These are phyloP conservation scores for Trametes villosa DNA, from an alignment of 768 basidiomycete species.

Conservation along the genomic window DNA sequence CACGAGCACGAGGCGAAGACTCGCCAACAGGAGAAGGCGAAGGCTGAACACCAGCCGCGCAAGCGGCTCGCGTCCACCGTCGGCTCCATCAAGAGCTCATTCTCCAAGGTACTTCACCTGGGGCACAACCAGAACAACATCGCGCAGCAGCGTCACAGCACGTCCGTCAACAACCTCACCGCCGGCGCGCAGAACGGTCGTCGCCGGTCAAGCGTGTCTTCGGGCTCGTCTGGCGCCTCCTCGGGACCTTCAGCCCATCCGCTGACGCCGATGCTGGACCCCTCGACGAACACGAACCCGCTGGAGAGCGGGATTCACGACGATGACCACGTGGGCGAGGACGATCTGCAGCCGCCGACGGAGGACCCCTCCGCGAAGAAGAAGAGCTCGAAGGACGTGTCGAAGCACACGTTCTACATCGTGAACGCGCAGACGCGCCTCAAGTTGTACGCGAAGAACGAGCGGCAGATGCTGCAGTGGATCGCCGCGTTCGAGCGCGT, in stretches of 20 bases:
- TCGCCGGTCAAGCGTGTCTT: constrained; percentile 19
- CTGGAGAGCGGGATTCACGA: constrained; percentile 37
- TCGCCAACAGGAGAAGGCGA: constrained; percentile 10
- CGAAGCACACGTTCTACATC: constrained; percentile 94
- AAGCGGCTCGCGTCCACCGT: constrained; percentile 43
- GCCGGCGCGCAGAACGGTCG: constrained; percentile 3
- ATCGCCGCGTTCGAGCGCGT: constrained; percentile 88
- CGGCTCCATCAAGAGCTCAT: constrained; percentile 50
- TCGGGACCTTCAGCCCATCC: constrained; percentile 36
- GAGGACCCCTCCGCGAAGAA: constrained; percentile 39
- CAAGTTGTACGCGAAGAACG: constrained; percentile 86
- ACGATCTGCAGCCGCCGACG: constrained; percentile 35
- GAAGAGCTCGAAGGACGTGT: constrained; percentile 63
- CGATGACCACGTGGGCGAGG: constrained; percentile 20
- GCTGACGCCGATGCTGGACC: constrained; percentile 71
- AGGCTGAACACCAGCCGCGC: constrained; percentile 23
- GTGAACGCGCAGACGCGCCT: constrained; percentile 88
- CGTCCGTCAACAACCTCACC: constrained; percentile 9
- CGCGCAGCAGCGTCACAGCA: not conserved
- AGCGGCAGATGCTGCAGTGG: constrained; percentile 98
- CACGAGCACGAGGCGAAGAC: constrained; percentile 8
- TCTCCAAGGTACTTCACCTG: constrained; percentile 51
- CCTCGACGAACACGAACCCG: constrained; percentile 75
- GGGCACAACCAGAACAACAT: constrained; percentile 4
- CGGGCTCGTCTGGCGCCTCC: constrained; percentile 40